phyloP scores from a whole-genome alignment of 345 rosid genomes.

The Corchorus olitorius region DNA sequence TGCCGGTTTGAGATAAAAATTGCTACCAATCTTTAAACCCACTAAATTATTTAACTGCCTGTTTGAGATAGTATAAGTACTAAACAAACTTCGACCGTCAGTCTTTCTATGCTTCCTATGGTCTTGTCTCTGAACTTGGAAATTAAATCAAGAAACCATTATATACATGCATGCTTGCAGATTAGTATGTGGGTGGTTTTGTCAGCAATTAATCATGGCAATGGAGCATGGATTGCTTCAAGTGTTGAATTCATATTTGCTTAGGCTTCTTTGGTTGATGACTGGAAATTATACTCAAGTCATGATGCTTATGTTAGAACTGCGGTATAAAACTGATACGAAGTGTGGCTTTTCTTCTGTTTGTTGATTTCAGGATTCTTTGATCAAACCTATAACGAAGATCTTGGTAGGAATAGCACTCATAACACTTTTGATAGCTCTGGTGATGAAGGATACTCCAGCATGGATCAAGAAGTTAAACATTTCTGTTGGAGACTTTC shows the following conservation, averaged over 20 bases:
- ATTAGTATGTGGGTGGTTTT: background rate
- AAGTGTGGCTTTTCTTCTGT: background rate
- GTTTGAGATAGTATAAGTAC: no score
- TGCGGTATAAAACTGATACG: background rate
- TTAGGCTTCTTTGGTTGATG: conserved; percentile 3
- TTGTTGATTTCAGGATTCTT: conserved; percentile 66
- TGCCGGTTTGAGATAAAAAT: no score
- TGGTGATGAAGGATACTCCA: conserved; percentile 67
- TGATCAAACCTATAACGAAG: conserved; percentile 82
- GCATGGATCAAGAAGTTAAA: conserved; percentile 57
- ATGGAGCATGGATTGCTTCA: background rate
- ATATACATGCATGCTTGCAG: background rate
- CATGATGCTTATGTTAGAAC: background rate
- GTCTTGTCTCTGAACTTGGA: background rate
- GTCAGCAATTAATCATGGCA: background rate
- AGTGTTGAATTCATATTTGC: background rate
- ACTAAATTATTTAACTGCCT: no score
- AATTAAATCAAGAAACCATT: background rate
- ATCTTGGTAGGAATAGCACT: conserved; percentile 64
- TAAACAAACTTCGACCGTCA: background rate
- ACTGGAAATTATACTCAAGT: background rate
- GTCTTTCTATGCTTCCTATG: background rate
- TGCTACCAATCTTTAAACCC: no score
- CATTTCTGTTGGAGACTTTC: conserved; percentile 53
- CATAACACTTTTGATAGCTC: conserved; percentile 50